Base-by-base conservation (phyloP, 306 rosid species). In the Senna siamea region DNA sequence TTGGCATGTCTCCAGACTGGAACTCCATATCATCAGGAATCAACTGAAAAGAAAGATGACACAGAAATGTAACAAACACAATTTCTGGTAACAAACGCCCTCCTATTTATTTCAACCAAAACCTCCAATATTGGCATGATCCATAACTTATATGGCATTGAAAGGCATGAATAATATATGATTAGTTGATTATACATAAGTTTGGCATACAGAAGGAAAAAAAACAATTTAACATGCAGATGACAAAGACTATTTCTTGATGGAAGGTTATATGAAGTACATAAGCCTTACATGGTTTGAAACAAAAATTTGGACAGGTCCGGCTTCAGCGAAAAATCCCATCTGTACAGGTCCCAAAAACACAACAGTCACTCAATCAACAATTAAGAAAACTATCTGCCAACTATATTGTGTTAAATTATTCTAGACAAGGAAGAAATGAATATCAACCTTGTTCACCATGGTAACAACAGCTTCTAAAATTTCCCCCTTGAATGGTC, bases 1-100 rank as follows among this genome's bases (percentile, higher is more conserved):
- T 92, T 62, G 96, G 96, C 88, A 92, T 85, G 68, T 94, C 99
- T 64, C 98, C 96, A 14, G 93, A 78, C 76, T 94, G 97, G 76
- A 94, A 89, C 82, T 94, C 99, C 99, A 94, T 94, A 77, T 94
- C 99, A 88, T 94, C 99, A 0, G 99, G 99, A 76, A 94, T 94
- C 85, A 94, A 80, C 98, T 93, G 74, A 74, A 68, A 75, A 43
- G 78, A 59, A 38, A 66, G 34, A 44, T 23, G 2, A 19, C 18
- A 63, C 18, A 63, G 10, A 37, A 13, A 46, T 28, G 20, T 74
- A 60, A 53, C 18, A 38, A 20, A 75, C 20, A 34, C 22, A 73
- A 44, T 28, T 76, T 71, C 56, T 56, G 34, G 72, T 23, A 37
- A 38, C 30, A 64, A 74, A 51, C 55, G 38, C 55, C 55, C n/a